phyloP scores from a whole-genome alignment of 176 grass and related monocot species.

The Carex scoparia region DNA sequence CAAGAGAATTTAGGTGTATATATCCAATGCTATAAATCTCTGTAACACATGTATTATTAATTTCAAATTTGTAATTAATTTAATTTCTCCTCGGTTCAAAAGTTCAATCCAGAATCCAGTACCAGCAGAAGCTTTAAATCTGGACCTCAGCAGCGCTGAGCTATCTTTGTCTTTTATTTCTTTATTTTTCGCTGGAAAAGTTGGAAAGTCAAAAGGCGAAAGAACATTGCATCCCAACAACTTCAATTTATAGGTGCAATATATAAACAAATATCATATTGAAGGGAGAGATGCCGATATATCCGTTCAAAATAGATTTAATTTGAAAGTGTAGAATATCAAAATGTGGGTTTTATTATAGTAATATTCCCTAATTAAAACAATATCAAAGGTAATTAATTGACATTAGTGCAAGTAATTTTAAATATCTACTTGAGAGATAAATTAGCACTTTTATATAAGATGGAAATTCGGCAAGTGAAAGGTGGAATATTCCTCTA shows the following conservation, averaged over 20 bases:
- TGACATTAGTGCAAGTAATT: too few species aligned
- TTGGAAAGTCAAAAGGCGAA: constrained; percentile 1
- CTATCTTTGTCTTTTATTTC: neutral
- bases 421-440: too few species aligned
- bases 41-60: neutral
- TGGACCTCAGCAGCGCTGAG: neutral
- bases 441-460: too few species aligned
- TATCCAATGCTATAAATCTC: neutral
- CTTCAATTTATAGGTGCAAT: neutral
- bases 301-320: neutral
- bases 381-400: too few species aligned
- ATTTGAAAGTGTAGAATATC: too few species aligned
- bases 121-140: neutral
- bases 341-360: too few species aligned
- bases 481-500: too few species aligned
- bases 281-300: constrained; percentile 14
- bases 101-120: neutral
- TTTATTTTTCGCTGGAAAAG: neutral
- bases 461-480: too few species aligned
- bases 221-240: constrained; percentile 2
- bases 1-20: neutral
- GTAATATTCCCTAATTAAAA: too few species aligned
- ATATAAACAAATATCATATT: constrained; percentile 6
- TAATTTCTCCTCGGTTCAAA: neutral
- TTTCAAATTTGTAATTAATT: neutral